A percentile compares a stretch with the other conserved stretches of the same genome.
phyloP scores from a whole-genome alignment of 495 filamentous ascomycete genomes.

The Aspergillus homomorphus region DNA sequence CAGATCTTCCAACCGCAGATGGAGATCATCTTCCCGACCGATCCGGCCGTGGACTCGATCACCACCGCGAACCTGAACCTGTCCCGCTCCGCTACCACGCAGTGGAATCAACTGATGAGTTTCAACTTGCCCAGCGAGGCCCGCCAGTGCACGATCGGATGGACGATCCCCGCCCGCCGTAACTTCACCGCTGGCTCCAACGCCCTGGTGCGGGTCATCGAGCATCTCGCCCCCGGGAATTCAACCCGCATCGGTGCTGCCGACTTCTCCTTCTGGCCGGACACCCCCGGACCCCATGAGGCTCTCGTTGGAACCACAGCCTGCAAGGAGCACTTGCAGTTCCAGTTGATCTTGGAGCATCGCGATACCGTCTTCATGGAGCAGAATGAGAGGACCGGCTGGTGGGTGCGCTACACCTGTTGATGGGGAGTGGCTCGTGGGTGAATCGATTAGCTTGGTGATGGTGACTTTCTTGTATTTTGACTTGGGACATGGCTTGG shows the following conservation, averaged over 20 bases:
- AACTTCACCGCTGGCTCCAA: conserved; percentile 8
- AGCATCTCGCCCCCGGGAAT: not conserved
- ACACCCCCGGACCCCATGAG: not conserved
- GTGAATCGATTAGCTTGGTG: not conserved
- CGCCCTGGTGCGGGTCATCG: not conserved
- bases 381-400: conserved; percentile 4
- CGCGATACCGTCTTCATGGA: conserved; percentile 3
- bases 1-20: not conserved
- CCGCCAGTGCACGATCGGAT: not conserved
- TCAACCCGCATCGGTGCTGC: not conserved
- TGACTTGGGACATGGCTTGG: not conserved
- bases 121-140: conserved; percentile 3
- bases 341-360: not conserved
- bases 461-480: not conserved
- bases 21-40: not conserved
- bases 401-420: conserved; percentile 4
- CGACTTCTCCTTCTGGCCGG: conserved; percentile 7
- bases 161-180: conserved; percentile 1
- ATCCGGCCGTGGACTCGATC: not conserved
- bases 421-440: not conserved
- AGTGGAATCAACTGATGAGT: not conserved
- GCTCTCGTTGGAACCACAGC: not conserved
- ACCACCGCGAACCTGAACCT: conserved; percentile 8
- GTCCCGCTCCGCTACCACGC: not conserved
- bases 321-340: not conserved